phyloP scores from a whole-genome alignment of 352 stramenopile genomes.

The Blastocystis sp. region DNA sequence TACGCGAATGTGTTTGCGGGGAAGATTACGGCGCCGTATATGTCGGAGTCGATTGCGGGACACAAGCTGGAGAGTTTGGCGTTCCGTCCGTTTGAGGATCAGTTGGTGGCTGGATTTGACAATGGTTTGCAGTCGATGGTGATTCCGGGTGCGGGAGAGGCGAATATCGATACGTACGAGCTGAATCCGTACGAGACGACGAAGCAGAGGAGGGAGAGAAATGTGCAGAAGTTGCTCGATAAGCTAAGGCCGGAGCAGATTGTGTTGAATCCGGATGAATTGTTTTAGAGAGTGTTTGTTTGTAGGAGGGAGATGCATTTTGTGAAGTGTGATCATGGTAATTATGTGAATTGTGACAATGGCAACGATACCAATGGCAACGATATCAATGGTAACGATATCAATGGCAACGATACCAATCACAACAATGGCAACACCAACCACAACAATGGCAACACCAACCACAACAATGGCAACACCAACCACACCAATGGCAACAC shows the following conservation, averaged over 20 bases:
- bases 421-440: no score
- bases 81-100: constrained; percentile 94
- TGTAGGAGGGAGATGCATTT: no score
- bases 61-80: constrained; percentile 58
- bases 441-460: no score
- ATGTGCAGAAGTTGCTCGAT: constrained; percentile 87
- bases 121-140: constrained; percentile 68
- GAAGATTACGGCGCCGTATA: constrained; percentile 73
- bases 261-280: constrained; percentile 76
- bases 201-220: constrained; percentile 85
- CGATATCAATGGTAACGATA: no score
- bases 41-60: constrained; percentile 73
- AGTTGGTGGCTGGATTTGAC: constrained; percentile 80
- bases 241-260: constrained; percentile 95
- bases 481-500: no score
- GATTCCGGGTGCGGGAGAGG: constrained; percentile 85
- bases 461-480: no score
- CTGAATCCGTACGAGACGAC: constrained; percentile 87
- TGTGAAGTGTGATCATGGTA: no score
- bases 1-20: constrained; percentile 70
- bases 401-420: no score
- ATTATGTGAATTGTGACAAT: no score
- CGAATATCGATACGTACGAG: constrained; percentile 93
- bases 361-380: no score
- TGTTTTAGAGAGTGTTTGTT: constrained; percentile 36